phyloP scores from a whole-genome alignment of 2,329 filamentous ascomycete genomes.

The Fusarium piperis region DNA sequence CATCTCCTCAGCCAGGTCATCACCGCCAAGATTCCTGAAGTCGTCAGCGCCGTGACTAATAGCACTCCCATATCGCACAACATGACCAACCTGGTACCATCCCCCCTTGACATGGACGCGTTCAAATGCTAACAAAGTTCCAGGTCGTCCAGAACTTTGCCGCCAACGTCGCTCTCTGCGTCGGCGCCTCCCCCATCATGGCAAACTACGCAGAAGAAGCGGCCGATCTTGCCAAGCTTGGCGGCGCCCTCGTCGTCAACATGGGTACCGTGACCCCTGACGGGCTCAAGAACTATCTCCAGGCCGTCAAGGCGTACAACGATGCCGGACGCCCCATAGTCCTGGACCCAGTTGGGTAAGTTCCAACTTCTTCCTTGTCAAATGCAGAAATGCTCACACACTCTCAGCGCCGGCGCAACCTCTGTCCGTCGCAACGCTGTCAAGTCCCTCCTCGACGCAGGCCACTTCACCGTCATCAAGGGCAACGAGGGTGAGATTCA shows the following conservation, averaged over 20 bases:
- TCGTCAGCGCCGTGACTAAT: conserved; percentile 69
- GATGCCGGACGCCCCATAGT: conserved; percentile 77
- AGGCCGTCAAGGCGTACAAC: conserved; percentile 86
- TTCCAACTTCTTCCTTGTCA: conserved; percentile 7
- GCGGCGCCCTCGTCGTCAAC: conserved; percentile 86
- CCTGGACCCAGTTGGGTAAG: conserved; percentile 86
- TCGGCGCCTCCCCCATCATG: conserved; percentile 95
- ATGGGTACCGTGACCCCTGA: conserved; percentile 92
- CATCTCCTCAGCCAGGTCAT: conserved; percentile 59
- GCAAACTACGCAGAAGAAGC: conserved; percentile 87
- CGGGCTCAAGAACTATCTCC: conserved; percentile 74
- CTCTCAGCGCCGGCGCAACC: conserved; percentile 78
- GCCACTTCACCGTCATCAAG: conserved; percentile 89
- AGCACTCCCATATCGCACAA: conserved; percentile 85
- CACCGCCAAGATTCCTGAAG: conserved; percentile 60
- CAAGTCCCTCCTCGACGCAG: conserved; percentile 73
- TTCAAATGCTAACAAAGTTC: background rate
- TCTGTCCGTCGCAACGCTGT: conserved; percentile 76
- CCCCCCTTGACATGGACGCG: background rate
- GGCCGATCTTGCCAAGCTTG: conserved; percentile 77
- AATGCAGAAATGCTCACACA: background rate
- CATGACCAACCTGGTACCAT: conserved; percentile 86
- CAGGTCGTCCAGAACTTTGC: conserved; percentile 90
- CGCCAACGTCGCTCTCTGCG: conserved; percentile 85
- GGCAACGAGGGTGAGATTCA: conserved; percentile 92